These are phyloP conservation scores for Ballota nigra DNA, from an alignment of 257 asterid genomes.

Conservation along the genomic window DNA sequence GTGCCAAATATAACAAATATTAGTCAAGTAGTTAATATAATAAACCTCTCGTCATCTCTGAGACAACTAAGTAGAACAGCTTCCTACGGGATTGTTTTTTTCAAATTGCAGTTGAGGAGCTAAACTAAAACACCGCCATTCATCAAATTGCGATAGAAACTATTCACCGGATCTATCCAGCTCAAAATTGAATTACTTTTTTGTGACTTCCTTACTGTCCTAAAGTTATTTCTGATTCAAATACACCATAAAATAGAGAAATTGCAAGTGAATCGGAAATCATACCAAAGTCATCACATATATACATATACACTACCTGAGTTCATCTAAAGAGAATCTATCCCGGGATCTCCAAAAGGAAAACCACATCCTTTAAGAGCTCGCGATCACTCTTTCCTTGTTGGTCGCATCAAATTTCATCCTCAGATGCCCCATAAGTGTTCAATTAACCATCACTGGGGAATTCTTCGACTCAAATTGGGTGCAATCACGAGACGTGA, in stretches of 20 bases:
- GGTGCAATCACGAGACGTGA: slow-evolving; percentile 19
- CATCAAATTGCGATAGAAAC: neutral
- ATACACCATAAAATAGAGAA: slow-evolving; percentile 3
- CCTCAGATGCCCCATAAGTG: slow-evolving; percentile 27
- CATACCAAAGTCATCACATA: neutral
- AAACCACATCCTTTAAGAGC: slow-evolving; percentile 80
- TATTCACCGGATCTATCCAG: slow-evolving; percentile 9
- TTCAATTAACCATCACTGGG: neutral
- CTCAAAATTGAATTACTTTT: slow-evolving; percentile 1
- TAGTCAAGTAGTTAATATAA: neutral
- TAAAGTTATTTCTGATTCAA: slow-evolving; percentile 15
- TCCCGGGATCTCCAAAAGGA: slow-evolving; percentile 96
- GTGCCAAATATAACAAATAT: neutral
- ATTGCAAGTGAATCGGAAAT: slow-evolving; percentile 7
- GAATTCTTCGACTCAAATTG: neutral
- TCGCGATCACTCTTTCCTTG: slow-evolving; percentile 41
- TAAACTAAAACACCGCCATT: slow-evolving; percentile 7
- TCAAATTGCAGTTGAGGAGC: neutral
- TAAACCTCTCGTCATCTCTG: neutral
- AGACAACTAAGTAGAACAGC: slow-evolving; percentile 4
- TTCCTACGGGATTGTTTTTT: neutral
- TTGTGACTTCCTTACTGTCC: neutral
- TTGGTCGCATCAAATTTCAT: slow-evolving; percentile 40
- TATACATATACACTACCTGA: slow-evolving; percentile 51
- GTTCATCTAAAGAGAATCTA: slow-evolving; percentile 88